A percentile compares a stretch with the other conserved stretches of the same genome.
Conservation (phyloP, 2,329 filamentous ascomycete species). For the Monilinia polystroma region DNA sequence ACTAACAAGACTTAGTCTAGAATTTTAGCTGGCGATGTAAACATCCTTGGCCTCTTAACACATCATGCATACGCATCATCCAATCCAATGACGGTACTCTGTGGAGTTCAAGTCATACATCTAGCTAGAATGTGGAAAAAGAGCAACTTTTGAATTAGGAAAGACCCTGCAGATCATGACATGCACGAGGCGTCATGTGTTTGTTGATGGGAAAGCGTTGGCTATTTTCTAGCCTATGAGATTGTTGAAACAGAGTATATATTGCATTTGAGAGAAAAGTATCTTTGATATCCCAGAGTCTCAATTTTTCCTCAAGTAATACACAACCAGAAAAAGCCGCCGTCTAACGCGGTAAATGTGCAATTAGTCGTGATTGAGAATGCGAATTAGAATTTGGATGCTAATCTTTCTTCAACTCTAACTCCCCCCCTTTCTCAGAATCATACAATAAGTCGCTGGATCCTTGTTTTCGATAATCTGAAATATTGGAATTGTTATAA, state of each 20-base stretch:
- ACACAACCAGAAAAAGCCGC: too few relatives aligned
- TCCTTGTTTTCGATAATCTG: background rate
- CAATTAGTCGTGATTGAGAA: too few relatives aligned
- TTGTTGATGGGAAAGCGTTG: background rate
- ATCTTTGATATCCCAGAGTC: too few relatives aligned
- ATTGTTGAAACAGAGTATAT: background rate
- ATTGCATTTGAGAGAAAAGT: background rate
- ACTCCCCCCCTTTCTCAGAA: too few relatives aligned
- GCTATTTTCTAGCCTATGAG: constrained; percentile 10
- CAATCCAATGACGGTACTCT: background rate
- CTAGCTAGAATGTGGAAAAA: too few relatives aligned
- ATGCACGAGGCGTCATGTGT: constrained; percentile 1
- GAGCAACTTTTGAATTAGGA: background rate
- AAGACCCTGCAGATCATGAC: constrained; percentile 17
- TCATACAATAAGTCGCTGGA: background rate
- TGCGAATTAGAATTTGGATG: too few relatives aligned
- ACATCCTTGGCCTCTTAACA: background rate
- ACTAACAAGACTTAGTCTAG: background rate
- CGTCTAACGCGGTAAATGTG: too few relatives aligned
- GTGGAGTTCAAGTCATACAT: background rate
- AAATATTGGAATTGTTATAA: background rate
- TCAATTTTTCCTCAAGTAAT: too few relatives aligned
- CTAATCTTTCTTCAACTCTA: too few relatives aligned
- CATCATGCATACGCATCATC: constrained; percentile 14
- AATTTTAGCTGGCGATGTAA: background rate